Evolutionary conservation across 2,329 filamentous ascomycete genomes (phyloP).

Genomic region (Colletotrichum salicis): DNA sequence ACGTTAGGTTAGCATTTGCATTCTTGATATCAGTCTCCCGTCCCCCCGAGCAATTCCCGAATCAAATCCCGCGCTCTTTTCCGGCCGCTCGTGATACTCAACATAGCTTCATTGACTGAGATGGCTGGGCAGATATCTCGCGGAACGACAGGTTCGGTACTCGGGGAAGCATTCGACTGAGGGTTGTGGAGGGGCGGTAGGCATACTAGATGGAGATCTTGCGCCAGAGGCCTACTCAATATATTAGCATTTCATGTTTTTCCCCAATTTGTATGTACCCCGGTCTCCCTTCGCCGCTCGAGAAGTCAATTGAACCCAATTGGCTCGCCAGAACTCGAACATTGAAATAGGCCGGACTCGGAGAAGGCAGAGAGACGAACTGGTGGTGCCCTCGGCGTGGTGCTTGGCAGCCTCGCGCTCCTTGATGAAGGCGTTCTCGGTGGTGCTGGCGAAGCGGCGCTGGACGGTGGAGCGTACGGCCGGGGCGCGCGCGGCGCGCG

Average conservation of each 20-base stretch:
- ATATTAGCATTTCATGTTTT: slow-evolving; percentile 16
- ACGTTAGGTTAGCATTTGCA: slow-evolving; percentile 5
- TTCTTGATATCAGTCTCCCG: not conserved
- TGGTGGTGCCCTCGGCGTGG: slow-evolving; percentile 85
- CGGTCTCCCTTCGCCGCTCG: not conserved
- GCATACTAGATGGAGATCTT: slow-evolving; percentile 97
- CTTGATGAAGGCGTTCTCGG: slow-evolving; percentile 93
- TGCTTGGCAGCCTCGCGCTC: slow-evolving; percentile 92
- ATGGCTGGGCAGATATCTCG: not conserved
- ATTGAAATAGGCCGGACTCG: not conserved
- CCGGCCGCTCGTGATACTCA: not conserved
- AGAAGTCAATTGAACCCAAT: slow-evolving; percentile 19
- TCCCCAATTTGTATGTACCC: not conserved
- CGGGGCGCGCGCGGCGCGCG: slow-evolving; percentile 69
- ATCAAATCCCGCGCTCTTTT: not conserved
- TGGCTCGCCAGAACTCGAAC: not conserved
- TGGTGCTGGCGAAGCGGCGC: slow-evolving; percentile 77
- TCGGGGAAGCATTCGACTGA: not conserved
- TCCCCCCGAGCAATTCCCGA: not conserved
- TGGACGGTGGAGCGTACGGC: slow-evolving; percentile 66
- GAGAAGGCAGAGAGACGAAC: slow-evolving; percentile 63
- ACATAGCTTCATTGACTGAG: not conserved
- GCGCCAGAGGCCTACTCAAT: slow-evolving; percentile 82
- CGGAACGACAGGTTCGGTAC: slow-evolving; percentile 39
- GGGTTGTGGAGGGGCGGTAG: slow-evolving; percentile 32